These are phyloP conservation scores for Ascochyta pisi DNA, from an alignment of 2,329 filamentous ascomycete species.

Conservation along the genomic window DNA sequence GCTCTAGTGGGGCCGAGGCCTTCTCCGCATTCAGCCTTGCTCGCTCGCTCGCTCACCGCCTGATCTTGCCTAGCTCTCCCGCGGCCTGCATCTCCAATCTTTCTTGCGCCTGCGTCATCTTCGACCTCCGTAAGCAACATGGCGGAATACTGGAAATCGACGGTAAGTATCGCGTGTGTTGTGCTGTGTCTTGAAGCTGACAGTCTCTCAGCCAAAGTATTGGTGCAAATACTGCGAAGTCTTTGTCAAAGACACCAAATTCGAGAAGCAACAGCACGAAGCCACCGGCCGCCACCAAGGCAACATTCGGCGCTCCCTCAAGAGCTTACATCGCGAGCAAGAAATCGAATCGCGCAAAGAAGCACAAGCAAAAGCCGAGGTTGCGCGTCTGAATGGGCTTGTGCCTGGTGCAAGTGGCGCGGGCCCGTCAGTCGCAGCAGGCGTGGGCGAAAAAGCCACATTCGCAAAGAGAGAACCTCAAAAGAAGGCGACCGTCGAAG, in stretches of 20 bases:
- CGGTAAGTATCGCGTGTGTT: conserved; percentile 55
- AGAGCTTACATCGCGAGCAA: conserved; percentile 84
- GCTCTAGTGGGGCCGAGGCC: conserved; percentile 5
- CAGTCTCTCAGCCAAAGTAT: conserved; percentile 71
- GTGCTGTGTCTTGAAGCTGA: conserved; percentile 11
- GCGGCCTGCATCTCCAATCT: conserved; percentile 10
- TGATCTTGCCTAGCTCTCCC: conserved; percentile 12
- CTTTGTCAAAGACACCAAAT: conserved; percentile 89
- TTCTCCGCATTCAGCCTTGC: conserved; percentile 16
- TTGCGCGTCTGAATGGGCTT: conserved; percentile 83
- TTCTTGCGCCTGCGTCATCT: conserved; percentile 15
- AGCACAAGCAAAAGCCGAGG: conserved; percentile 81
- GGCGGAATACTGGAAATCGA: conserved; percentile 99
- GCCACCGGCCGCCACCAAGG: conserved; percentile 84
- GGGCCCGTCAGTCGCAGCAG: conserved; percentile 41
- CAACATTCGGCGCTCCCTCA: conserved; percentile 85
- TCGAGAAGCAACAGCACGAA: conserved; percentile 90
- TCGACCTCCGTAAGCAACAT: conserved; percentile 57
- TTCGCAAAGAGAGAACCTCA: conserved; percentile 44
- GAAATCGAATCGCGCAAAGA: conserved; percentile 82
- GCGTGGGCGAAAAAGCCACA: conserved; percentile 28
- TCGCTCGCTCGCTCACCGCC: not conserved
- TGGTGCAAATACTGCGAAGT: conserved; percentile 97
- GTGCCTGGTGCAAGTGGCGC: conserved; percentile 58
- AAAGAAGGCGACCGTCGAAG: conserved; percentile 63